Evolutionary conservation across 176 grass and related monocot genomes (phyloP), one percentile per base, ranked within the genome.

Genomic region (Microstegium vimineum): DNA sequence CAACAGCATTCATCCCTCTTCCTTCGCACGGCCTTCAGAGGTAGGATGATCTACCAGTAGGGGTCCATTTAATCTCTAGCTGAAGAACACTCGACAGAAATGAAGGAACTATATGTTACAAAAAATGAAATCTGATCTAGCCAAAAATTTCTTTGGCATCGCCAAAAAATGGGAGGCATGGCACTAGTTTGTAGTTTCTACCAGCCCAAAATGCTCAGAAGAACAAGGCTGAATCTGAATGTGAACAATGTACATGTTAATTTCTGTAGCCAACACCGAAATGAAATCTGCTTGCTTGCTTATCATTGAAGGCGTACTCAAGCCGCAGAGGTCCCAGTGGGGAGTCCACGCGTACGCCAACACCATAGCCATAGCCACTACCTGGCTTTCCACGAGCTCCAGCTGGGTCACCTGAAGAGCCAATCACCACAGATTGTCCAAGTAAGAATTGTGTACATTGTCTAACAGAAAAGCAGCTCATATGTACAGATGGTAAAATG

Each of bases 231-330:
- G 67, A 42, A 63, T 63, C 26, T 28, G 20, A 34, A 67, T 23
- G 30, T 26, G 32, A 27, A 14, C 12, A 57, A 69, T 81, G 5
- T 56, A 60, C 26, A 34, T 18, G 49, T 89, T 83, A 99, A 83
- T 95, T 95, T 69, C 93, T 88, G 82, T 95, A 90, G 15, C 97
- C 97, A 69, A 94, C 91, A 76, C 91, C 97, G 78, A 99, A 99
- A 38, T 99, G 97, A 42, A 95, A 99, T 36, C 97, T 56, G 45
- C 83, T 88, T 17, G 89, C 91, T 74, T 79, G 80, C 79, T 62
- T 91, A 87, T 92, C 93, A 59, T 99, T 99, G 51, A 99, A 94
- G 49, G 97, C 93, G 26, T 96, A 99, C 49, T 95, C 93, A 6
- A 99, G 77, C 38, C 97, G 86, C 47, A 95, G 66, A 42, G 93